Evolutionary conservation across 2,329 filamentous ascomycete genomes (phyloP).

Genomic region (Alternaria sp.): DNA sequence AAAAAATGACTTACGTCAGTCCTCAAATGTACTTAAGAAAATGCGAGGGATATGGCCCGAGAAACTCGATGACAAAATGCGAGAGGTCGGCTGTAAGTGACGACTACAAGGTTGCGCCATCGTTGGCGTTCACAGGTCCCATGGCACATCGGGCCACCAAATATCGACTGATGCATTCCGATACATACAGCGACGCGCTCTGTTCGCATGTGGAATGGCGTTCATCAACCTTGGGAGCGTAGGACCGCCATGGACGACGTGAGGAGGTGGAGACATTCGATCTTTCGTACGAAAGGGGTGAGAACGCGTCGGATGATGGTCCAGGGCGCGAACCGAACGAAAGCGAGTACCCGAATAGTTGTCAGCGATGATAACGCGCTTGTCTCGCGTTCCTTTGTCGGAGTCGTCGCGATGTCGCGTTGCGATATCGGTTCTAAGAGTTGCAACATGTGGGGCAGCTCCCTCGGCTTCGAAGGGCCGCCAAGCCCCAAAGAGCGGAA

Average conservation of each 20-base stretch:
- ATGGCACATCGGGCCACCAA: background rate
- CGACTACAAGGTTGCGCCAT: background rate
- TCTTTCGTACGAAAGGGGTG: background rate
- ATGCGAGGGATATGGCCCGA: background rate
- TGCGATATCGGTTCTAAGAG: background rate
- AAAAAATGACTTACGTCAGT: background rate
- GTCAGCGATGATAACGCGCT: background rate
- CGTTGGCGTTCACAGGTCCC: background rate
- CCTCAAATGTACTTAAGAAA: background rate
- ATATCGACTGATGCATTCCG: background rate
- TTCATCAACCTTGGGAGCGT: background rate
- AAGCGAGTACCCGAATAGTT: background rate
- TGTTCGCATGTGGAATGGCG: background rate
- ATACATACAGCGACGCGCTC: background rate
- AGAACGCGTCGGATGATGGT: background rate
- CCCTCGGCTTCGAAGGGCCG: slow-evolving; percentile 1
- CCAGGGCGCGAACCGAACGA: background rate
- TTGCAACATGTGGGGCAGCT: slow-evolving; percentile 9
- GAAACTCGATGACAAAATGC: background rate
- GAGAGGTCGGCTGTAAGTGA: background rate
- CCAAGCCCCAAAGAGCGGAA: slow-evolving; percentile 16
- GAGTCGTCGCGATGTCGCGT: background rate
- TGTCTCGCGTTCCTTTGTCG: background rate
- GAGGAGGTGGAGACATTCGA: background rate
- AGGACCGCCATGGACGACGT: background rate